Conservation (phyloP, 2,329 filamentous ascomycete genomes). For the Ramularia endophylla region DNA sequence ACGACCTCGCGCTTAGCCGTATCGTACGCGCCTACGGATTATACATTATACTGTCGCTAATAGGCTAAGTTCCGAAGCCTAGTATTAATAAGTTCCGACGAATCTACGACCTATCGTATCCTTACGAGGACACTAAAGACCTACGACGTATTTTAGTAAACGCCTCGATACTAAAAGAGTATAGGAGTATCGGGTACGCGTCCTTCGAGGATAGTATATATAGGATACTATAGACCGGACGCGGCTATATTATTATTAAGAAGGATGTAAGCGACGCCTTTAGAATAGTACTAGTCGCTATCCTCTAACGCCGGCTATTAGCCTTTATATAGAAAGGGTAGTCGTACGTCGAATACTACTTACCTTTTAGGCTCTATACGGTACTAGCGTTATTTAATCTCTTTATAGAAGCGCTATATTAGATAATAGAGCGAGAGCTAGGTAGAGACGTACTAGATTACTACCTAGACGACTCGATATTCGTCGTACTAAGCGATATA, state of each 20-base stretch:
- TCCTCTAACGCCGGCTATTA: not conserved
- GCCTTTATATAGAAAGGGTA: not conserved
- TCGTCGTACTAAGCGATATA: not conserved
- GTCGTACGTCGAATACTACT: not conserved
- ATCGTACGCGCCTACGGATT: too few species aligned
- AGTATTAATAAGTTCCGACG: not conserved
- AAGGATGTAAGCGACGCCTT: not conserved
- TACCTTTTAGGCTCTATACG: constrained; percentile 1
- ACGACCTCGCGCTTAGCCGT: too few species aligned
- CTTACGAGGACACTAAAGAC: too few species aligned
- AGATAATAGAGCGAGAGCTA: not conserved
- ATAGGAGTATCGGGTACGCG: not conserved
- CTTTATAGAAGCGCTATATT: constrained; percentile 1
- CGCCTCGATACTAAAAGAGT: not conserved
- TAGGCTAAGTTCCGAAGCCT: not conserved
- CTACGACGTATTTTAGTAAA: too few species aligned
- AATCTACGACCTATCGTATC: not conserved
- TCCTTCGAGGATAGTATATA: not conserved
- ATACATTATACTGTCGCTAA: too few species aligned
- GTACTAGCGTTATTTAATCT: constrained; percentile 2
- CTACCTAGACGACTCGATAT: constrained; percentile 4
- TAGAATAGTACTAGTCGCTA: not conserved
- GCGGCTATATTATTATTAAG: not conserved
- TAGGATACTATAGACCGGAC: not conserved
- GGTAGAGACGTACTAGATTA: not conserved